A percentile compares a stretch with the other conserved stretches of the same genome.
phyloP scores from a whole-genome alignment of 768 basidiomycete genomes.

The Royoungia palumana region DNA sequence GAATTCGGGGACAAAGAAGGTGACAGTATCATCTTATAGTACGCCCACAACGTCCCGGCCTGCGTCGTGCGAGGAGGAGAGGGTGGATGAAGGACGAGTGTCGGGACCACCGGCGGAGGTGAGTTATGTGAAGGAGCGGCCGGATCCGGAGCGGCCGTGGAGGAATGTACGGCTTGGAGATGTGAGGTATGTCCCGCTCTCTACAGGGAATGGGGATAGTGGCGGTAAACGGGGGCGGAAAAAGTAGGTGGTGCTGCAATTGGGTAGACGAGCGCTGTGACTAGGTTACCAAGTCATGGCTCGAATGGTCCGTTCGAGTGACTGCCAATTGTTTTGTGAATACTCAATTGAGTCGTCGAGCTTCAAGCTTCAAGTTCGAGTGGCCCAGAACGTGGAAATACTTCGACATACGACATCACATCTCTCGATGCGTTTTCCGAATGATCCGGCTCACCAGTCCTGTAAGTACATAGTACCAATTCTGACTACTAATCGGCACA shows the following conservation, averaged over 20 bases:
- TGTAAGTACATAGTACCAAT: no score
- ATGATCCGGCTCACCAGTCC: no score
- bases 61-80: slow-evolving; percentile 34
- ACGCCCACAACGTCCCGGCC: slow-evolving; percentile 35
- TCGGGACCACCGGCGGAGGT: slow-evolving; percentile 38
- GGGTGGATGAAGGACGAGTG: slow-evolving; percentile 39
- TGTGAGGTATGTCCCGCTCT: slow-evolving; percentile 37
- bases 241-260: not conserved
- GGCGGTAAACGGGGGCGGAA: not conserved
- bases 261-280: no score
- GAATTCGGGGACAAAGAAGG: slow-evolving; percentile 47
- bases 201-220: slow-evolving; percentile 1
- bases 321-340: no score
- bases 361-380: no score
- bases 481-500: no score
- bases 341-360: no score
- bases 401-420: no score
- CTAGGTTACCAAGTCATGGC: no score
- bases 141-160: slow-evolving; percentile 40
- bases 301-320: no score
- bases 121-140: slow-evolving; percentile 29
- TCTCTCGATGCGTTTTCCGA: no score
- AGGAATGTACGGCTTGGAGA: slow-evolving; percentile 36
- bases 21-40: slow-evolving; percentile 52
- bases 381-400: no score